A percentile compares a stretch with the other conserved stretches of the same genome.
These are phyloP conservation scores for Pleurotus tuber-regium DNA, from an alignment of 768 basidiomycete species.

Conservation along the genomic window DNA sequence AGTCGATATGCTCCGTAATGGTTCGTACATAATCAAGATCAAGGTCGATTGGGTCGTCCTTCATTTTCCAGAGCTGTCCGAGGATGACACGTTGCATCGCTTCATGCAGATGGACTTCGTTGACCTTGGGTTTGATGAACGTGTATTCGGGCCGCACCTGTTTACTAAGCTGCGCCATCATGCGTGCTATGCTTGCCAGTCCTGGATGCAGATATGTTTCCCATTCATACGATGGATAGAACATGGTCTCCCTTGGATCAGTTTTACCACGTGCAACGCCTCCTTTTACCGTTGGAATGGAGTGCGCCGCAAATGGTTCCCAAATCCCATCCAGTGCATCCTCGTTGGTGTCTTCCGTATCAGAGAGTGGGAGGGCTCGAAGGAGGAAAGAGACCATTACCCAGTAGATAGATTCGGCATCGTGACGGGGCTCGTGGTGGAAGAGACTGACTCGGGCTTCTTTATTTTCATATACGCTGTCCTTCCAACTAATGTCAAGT, in stretches of 20 bases:
- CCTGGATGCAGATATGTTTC: slow-evolving; percentile 1
- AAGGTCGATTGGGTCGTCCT: too few relatives aligned
- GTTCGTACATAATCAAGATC: too few relatives aligned
- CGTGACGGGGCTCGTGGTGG: slow-evolving; percentile 3
- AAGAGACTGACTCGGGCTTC: too few relatives aligned
- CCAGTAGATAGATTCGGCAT: slow-evolving; percentile 7
- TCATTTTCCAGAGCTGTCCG: not conserved
- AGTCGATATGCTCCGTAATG: too few relatives aligned
- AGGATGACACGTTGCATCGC: slow-evolving; percentile 8
- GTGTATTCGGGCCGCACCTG: not conserved
- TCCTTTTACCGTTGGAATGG: too few relatives aligned
- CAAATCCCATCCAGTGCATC: not conserved
- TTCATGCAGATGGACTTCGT: not conserved
- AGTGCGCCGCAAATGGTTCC: not conserved
- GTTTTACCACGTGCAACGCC: not conserved
- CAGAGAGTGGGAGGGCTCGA: not conserved
- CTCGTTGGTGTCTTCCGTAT: not conserved
- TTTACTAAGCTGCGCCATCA: not conserved
- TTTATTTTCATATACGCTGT: too few relatives aligned
- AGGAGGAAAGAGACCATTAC: slow-evolving; percentile 2
- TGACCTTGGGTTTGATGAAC: not conserved
- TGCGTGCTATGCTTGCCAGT: slow-evolving; percentile 4
- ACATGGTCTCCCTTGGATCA: not conserved
- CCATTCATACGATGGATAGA: not conserved
- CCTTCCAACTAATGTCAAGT: not conserved